Evolutionary conservation across 176 grass and related monocot genomes (phyloP), one percentile per base, ranked within the genome.

Genomic region (Stipa capillata): DNA sequence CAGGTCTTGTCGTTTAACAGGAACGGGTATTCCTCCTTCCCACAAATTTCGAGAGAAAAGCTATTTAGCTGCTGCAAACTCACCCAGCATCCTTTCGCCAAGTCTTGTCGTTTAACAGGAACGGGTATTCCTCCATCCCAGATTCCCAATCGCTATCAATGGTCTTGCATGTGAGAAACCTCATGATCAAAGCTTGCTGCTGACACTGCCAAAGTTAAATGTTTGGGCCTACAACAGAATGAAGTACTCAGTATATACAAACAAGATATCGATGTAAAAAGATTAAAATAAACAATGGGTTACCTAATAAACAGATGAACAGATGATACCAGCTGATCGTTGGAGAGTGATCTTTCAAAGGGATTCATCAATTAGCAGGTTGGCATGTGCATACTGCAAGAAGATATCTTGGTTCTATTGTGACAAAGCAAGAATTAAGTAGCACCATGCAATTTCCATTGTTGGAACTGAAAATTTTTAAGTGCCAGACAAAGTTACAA

Each of bases 401-500:
- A n/a, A 13, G 36, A 36, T 32, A 78, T 16, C 17, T 47, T 78
- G 63, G 20, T 5, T 37, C 20, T 53, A 27, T 15, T 29, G 12
- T 71, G n/a, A 43, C 21, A 42, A 35, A 34, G 2, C 13, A 72
- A 76, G 25, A 77, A 62, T 82, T 4, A 77, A 53, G 23, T 71
- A 16, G 44, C 29, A 63, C 28, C 31, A 20, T 41, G 27, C 28
- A 13, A 12, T 29, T 63, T 63, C 53, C 9, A 35, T 45, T 25
- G 24, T 15, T 27, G 32, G 18, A 42, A 53, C 35, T 44, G 55
- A 47, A 9, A 45, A 72, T 4, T 44, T 5, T 17, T 9, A 20
- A 77, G 72, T 53, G 52, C 37, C 25, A 52, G n/a, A 40, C 27
- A 5, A 34, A 55, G 47, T 72, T 83, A 48, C 73, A 87, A 78